phyloP scores from a whole-genome alignment of 2,329 filamentous ascomycete species.

The Penicillium sp. region DNA sequence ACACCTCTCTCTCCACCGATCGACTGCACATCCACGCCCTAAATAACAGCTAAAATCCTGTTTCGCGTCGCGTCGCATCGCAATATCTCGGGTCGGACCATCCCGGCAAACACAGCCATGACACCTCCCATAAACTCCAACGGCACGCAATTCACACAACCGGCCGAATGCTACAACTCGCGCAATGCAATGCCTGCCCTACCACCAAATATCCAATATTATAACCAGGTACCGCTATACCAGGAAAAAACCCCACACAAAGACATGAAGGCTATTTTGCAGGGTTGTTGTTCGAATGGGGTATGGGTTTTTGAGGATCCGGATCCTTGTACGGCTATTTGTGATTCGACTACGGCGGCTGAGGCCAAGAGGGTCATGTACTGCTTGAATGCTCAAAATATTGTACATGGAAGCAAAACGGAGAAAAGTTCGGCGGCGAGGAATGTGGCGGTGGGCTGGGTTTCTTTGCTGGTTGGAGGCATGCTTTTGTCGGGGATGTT shows the following conservation, averaged over 20 bases:
- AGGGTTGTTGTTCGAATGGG: conserved; percentile 9
- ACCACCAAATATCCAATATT: conserved; percentile 2
- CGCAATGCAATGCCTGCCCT: conserved; percentile 10
- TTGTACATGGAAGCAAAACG: conserved; percentile 11
- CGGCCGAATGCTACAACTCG: conserved; percentile 9
- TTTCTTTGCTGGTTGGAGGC: conserved; percentile 1
- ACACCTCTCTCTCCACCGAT: background rate
- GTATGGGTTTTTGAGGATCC: conserved; percentile 17
- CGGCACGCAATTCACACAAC: conserved; percentile 9
- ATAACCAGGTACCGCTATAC: conserved; percentile 19
- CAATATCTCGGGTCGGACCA: background rate
- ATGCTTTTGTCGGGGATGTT: conserved; percentile 2
- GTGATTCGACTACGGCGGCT: conserved; percentile 6
- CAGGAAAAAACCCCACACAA: conserved; percentile 3
- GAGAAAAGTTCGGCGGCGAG: background rate
- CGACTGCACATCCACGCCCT: background rate
- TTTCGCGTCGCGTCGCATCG: background rate
- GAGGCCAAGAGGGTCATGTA: conserved; percentile 13
- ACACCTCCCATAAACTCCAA: background rate
- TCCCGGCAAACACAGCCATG: background rate
- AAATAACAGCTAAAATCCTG: background rate
- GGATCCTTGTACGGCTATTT: conserved; percentile 16
- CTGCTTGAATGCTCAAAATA: conserved; percentile 15
- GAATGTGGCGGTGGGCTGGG: background rate
- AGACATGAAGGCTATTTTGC: conserved; percentile 9